A percentile compares a stretch with the other conserved stretches of the same genome.
Conservation (phyloP, 2,329 filamentous ascomycete species). For the Colletotrichum orchidophilum region DNA sequence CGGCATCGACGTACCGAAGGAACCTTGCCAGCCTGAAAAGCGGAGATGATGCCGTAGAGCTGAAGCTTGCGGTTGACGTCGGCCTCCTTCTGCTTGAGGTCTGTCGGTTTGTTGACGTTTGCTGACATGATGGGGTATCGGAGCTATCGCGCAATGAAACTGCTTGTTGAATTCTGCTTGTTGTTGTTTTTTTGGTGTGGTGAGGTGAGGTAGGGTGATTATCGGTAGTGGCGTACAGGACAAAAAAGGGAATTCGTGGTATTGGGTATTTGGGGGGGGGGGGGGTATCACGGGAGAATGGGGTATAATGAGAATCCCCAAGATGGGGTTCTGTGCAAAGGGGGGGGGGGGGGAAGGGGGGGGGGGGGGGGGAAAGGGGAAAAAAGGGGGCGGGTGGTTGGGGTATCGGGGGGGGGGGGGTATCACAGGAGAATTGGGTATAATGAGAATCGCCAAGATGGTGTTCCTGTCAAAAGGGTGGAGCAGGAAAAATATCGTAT, state of each 20-base stretch:
- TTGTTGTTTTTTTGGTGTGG: background rate
- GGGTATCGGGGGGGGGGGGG: constrained; percentile 24
- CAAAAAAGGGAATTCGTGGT: constrained; percentile 4
- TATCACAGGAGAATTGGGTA: constrained; percentile 32
- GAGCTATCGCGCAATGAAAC: background rate
- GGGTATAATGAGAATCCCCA: constrained; percentile 31
- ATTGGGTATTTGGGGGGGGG: constrained; percentile 2
- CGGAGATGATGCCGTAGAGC: constrained; percentile 87
- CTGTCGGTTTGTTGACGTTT: constrained; percentile 77
- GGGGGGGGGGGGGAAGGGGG: constrained; percentile 18
- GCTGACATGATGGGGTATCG: constrained; percentile 43
- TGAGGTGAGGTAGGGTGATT: background rate
- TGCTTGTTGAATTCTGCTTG: background rate
- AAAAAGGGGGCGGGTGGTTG: no score
- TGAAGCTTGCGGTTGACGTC: constrained; percentile 95
- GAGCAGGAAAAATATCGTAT: constrained; percentile 25
- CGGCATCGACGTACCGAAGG: constrained; percentile 73
- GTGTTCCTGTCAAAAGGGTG: constrained; percentile 21
- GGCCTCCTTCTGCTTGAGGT: constrained; percentile 80
- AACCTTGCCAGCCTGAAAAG: constrained; percentile 89
- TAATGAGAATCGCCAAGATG: constrained; percentile 27
- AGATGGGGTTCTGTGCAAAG: constrained; percentile 20
- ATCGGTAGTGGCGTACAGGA: constrained; percentile 6
- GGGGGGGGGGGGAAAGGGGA: constrained; percentile 29
- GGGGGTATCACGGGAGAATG: constrained; percentile 29